Conservation (phyloP, 768 basidiomycete species). For the Pulveroboletus sp. region DNA sequence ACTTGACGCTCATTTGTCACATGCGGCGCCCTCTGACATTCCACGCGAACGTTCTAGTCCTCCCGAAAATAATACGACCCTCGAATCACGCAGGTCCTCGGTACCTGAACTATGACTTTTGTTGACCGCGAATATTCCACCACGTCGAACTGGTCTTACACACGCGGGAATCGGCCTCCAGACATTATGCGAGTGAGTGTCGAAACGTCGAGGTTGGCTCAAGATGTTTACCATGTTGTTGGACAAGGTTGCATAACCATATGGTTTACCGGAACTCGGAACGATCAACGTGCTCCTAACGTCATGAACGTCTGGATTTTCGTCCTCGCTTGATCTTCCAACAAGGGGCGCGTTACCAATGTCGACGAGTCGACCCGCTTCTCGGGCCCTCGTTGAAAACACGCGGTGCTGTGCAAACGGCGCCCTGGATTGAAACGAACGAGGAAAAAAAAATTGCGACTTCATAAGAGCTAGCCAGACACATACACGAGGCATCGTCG, state of each 20-base stretch:
- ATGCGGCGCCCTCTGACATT: slow-evolving; percentile 8
- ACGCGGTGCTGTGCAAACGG: slow-evolving; percentile 19
- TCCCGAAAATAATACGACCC: background rate
- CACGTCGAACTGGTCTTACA: background rate
- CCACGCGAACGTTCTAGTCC: slow-evolving; percentile 7
- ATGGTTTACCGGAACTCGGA: slow-evolving; percentile 6
- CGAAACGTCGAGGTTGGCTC: slow-evolving; percentile 1
- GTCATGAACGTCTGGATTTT: too few relatives aligned
- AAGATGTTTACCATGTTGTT: background rate
- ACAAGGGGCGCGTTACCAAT: too few relatives aligned
- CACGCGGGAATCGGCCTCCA: slow-evolving; percentile 1
- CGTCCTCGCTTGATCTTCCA: slow-evolving; percentile 3
- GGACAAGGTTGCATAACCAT: slow-evolving; percentile 10
- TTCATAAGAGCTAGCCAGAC: too few relatives aligned
- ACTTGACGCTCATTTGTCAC: too few relatives aligned
- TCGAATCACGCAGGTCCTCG: background rate
- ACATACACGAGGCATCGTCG: too few relatives aligned
- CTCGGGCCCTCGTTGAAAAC: slow-evolving; percentile 27
- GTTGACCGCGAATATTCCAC: background rate
- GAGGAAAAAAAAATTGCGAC: background rate
- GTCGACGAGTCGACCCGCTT: too few relatives aligned
- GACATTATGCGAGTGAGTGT: background rate
- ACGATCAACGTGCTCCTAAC: background rate
- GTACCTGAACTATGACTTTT: slow-evolving; percentile 6
- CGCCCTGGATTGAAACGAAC: background rate